Base-by-base conservation (phyloP, 768 basidiomycete genomes). In the Boletus rubescentipes region DNA sequence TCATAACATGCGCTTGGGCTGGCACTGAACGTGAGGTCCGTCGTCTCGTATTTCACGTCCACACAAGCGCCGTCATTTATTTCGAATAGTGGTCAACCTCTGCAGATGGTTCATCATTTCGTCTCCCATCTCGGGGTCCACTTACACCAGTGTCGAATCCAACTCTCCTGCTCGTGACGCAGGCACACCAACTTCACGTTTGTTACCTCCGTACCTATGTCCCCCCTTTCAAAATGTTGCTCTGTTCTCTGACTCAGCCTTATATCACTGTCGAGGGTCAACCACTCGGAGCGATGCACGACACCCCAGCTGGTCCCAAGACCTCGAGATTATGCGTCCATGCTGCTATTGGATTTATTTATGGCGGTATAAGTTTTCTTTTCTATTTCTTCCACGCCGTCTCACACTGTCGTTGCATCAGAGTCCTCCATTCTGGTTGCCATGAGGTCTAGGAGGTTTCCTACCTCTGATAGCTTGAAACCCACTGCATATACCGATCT, bases 1-100 rank as follows among this genome's bases (percentile, higher is more conserved):
- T 86, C 46, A 78, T 93, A 47, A 66, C 82, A 18, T 82, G 80
- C 30, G 74, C 70, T 51, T 92, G 89, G 89, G 72, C 86, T 11
- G 81, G 77, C 20, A 58, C 66, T 12, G 76, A 79, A 30, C 77
- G 90, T 65, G 82, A 87, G 73, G 89, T 86, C 47, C n/a, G 59
- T 31, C 50, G 23, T 51, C 58, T 34, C 29, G 30, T 9, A 4
- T 29, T 38, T 50, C 18, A 0, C 4, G 20, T 41, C 11, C 14
- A 50, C 34, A 38, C n/a, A 21, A 46, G 31, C 32, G 38, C 49
- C 48, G 15, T 46, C 49, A 38, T 44, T 50, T 15, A 52, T 39
- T 8, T 38, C n/a, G 9, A 32, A 54, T 45, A 89, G 87, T 89
- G 87, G 86, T 65, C 70, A 32, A 68, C 76, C 30, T 73, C 73